phyloP scores from a whole-genome alignment of 352 stramenopile species.

The Thalassiosira exigua region DNA sequence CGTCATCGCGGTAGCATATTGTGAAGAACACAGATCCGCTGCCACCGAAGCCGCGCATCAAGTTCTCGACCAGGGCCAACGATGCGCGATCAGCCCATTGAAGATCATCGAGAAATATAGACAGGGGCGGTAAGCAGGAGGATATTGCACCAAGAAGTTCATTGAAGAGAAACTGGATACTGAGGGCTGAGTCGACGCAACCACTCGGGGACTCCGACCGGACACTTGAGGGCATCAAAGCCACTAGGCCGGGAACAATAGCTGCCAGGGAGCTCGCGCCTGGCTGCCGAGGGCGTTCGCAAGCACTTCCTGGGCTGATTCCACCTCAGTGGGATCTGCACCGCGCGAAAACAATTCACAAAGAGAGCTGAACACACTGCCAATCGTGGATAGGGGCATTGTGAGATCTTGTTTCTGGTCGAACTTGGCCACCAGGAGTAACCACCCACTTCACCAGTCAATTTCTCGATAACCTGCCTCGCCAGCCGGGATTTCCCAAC shows the following conservation, averaged over 20 bases:
- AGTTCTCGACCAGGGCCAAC: constrained; percentile 6
- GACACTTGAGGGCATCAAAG: not conserved
- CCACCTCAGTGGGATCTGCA: not conserved
- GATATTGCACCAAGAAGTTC: not conserved
- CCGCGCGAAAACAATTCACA: constrained; percentile 3
- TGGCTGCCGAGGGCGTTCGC: not conserved
- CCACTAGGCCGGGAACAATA: not conserved
- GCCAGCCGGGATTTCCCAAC: constrained; percentile 21
- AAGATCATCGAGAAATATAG: constrained; percentile 25
- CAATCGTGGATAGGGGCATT: constrained; percentile 25
- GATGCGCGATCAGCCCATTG: constrained; percentile 22
- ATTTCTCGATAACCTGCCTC: not conserved
- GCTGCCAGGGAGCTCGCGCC: not conserved
- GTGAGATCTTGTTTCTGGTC: constrained; percentile 26
- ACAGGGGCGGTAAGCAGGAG: constrained; percentile 2
- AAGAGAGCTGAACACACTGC: constrained; percentile 10
- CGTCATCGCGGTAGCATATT: constrained; percentile 8
- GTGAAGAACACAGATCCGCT: not conserved
- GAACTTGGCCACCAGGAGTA: constrained; percentile 25
- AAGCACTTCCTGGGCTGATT: not conserved
- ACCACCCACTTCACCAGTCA: not conserved
- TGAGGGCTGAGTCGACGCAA: not conserved
- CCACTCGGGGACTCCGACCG: not conserved
- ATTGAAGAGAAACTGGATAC: not conserved
- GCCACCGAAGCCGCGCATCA: constrained; percentile 2